Base-by-base conservation (phyloP, 148 eudicot genomes). In the Arbutus unedo region DNA sequence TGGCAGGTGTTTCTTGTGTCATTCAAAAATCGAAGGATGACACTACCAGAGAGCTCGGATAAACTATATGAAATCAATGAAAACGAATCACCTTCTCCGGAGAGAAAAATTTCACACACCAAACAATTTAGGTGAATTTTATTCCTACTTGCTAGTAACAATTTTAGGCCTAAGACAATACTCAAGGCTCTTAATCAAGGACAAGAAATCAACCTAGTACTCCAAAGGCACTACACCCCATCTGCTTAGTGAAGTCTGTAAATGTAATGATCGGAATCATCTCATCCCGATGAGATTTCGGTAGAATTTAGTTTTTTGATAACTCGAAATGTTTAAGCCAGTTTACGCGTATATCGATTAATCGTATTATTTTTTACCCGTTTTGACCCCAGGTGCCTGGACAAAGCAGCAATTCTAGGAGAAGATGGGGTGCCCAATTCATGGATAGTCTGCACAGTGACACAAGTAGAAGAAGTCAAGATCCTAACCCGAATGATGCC, bases 401-500 rank as follows among this genome's bases (percentile, higher is more conserved):
- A 90, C 86, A 90, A 90, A 79, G 91, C 92, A 2, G 90, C 91
- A 79, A 87, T 90, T 31, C 72, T 85, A 3, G 81, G 41, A 14
- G 64, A 72, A 16, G 82, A 78, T 23, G 41, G 19, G 0, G 23
- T 80, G 74, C 74, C 87, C 9, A 38, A 78, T 6, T 74, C 86
- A 31, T 85, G 92, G 89, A 88, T 38, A 50, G 85, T 88, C 4
- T 90, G 92, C 87, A 85, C 91, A 8, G 92, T 88, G 83, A 90
- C 89, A 0, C 90, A 89, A 79, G 89, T 90, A 0, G 92, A 90
- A 82, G 92, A 90, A 86, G 92, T 90, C 0, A 90, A 90, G 75
- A 45, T 89, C 66, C 71, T 90, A 60, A 80, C 91, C 10, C 85
- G 92, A 84, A 90, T 90, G 92, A 1, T 90, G 18, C 92, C 92